Percentiles rank a stretch among this genome's conserved stretches.
Conservation (phyloP, 805 yeast species). For the Kuraishia piskuri region DNA sequence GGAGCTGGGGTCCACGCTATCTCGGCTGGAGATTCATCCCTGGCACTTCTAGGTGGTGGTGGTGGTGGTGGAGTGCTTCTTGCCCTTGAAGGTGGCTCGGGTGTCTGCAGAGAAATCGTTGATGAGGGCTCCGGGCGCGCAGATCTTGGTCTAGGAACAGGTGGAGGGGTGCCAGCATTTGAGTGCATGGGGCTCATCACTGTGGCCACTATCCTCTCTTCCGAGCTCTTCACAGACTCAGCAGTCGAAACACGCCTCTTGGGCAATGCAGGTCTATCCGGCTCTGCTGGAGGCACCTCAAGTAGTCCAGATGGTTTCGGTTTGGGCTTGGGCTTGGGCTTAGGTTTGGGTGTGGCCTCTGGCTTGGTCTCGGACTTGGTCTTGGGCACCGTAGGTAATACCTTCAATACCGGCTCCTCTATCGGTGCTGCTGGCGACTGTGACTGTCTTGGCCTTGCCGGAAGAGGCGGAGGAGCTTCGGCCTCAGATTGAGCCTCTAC, state of each 20-base stretch:
- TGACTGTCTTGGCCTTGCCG: neutral
- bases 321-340: constrained; percentile 3
- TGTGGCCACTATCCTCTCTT: neutral
- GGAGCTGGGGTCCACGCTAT: constrained; percentile 22
- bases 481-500: neutral
- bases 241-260: neutral
- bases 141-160: constrained; percentile 4
- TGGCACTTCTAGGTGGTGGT: constrained; percentile 10
- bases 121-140: neutral
- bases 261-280: neutral
- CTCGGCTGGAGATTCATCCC: neutral
- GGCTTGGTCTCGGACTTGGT: neutral
- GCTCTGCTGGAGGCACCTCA: neutral
- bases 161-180: constrained; percentile 6
- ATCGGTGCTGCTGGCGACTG: constrained; percentile 2
- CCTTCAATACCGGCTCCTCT: neutral
- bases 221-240: neutral
- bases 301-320: constrained; percentile 7
- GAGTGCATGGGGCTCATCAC: neutral
- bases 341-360: neutral
- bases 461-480: constrained; percentile 1
- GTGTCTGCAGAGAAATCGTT: neutral
- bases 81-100: neutral
- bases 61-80: constrained; percentile 14
- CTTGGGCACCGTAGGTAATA: neutral